phyloP scores from a whole-genome alignment of 768 basidiomycete species.

The Hericium coralloides region DNA sequence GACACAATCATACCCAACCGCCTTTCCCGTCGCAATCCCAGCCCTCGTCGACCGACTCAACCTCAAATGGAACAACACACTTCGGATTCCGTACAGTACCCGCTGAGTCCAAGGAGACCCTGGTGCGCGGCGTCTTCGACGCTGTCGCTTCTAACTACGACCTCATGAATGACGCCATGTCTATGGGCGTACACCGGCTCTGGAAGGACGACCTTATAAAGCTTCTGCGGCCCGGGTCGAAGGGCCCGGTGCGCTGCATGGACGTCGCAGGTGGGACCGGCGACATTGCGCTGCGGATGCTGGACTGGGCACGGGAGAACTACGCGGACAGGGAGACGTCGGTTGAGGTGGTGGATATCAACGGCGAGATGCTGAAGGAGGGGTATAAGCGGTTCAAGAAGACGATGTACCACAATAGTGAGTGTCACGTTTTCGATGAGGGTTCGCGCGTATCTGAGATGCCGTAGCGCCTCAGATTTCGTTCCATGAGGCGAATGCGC shows the following conservation, averaged over 20 bases:
- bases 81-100: constrained; percentile 92
- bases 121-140: constrained; percentile 91
- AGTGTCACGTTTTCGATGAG: constrained; percentile 19
- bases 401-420: constrained; percentile 98
- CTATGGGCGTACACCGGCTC: constrained; percentile 88
- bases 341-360: constrained; percentile 91
- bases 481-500: constrained; percentile 92
- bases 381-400: constrained; percentile 86
- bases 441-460: constrained; percentile 3
- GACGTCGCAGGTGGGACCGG: constrained; percentile 98
- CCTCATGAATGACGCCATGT: constrained; percentile 99
- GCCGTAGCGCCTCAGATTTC: constrained; percentile 78
- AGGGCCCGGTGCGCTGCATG: constrained; percentile 70
- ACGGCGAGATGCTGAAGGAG: constrained; percentile 49
- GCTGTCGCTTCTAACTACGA: constrained; percentile 95
- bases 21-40: neutral
- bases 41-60: constrained; percentile 1
- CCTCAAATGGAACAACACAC: constrained; percentile 49
- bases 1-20: constrained; percentile 2
- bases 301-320: constrained; percentile 84
- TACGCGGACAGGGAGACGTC: constrained; percentile 84
- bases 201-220: constrained; percentile 94
- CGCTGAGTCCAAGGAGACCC: constrained; percentile 76
- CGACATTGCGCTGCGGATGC: constrained; percentile 89
- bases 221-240: constrained; percentile 64